Evolutionary conservation across 1,284 basidiomycete species (phyloP), one percentile per base, ranked within the genome.

Genomic region (Puccinia coronata): DNA sequence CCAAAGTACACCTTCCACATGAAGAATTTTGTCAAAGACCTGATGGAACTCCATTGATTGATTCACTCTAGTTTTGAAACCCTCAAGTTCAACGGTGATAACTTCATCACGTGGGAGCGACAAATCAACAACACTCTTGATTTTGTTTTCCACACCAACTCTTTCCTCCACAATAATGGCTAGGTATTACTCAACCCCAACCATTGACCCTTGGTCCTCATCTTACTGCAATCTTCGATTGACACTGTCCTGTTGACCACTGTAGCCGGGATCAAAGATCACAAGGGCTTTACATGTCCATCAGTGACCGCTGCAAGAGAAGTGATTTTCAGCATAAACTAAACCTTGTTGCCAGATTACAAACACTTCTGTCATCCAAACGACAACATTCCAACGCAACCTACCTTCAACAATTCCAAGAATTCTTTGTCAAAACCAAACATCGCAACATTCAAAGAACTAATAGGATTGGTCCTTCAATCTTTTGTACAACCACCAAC

Each of bases 1-100:
- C n/a, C n/a, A n/a, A n/a, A 18, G 8, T 47, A 41, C 63, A 25
- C 67, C 11, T 28, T 47, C 36, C 8, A 70, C 16, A 36, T n/a
- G 67, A 61, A 61, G 18, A 28, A 61, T 5, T 61, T 61, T 25
- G 36, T 61, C 31, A 61, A 61, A 34, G 59, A 61, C 31, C 59
- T 34, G 5, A 61, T 61, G 59, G 59, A 28, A 2, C 59, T 61
- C 12, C 59, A 61, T 61, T 31, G 31, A 11, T 61, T 34, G 9
- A 61, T 61, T 16, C 59, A 61, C 20, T 34, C 59, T 4, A 36
- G 4, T 5, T 14, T 61, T 18, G 34, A 34, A 14, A 16, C 2
- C 5, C 59, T 61, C 59, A 34, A 61, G 36, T 61, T 61, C 31
- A 28, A 2, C 12, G 1, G 12, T n/a, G n/a, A n/a, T n/a, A n/a